phyloP scores from a whole-genome alignment of 1,284 basidiomycete species.

The Somion occarium region DNA sequence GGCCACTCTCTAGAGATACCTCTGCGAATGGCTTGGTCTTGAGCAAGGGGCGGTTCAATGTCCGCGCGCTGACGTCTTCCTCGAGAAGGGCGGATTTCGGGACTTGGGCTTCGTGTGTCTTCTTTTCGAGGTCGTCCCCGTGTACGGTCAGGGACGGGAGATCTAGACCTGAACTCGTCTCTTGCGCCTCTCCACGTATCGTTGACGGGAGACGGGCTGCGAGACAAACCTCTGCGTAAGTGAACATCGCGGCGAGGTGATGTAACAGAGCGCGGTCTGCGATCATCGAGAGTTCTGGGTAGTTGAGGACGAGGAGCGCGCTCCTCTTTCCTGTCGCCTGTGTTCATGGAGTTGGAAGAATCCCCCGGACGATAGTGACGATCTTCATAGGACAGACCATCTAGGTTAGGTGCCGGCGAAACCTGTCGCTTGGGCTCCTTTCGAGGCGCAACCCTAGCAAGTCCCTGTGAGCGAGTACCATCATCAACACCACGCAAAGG shows the following conservation, averaged over 20 bases:
- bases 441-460: neutral
- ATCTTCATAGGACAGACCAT: slow-evolving; percentile 44
- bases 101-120: slow-evolving; percentile 19
- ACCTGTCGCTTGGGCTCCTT: neutral
- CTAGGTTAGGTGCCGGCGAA: neutral
- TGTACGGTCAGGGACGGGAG: slow-evolving; percentile 9
- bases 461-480: slow-evolving; percentile 3
- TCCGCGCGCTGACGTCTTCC: slow-evolving; percentile 16
- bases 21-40: slow-evolving; percentile 27
- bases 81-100: slow-evolving; percentile 18
- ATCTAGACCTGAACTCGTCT: slow-evolving; percentile 10
- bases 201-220: slow-evolving; percentile 15
- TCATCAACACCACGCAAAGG: slow-evolving; percentile 8
- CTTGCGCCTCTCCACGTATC: slow-evolving; percentile 3
- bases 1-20: slow-evolving; percentile 41
- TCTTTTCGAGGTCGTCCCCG: slow-evolving; percentile 19
- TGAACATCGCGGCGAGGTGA: slow-evolving; percentile 11
- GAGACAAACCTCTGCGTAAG: slow-evolving; percentile 18
- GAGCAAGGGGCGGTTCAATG: slow-evolving; percentile 14
- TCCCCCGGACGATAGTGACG: slow-evolving; percentile 59
- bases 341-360: slow-evolving; percentile 7
- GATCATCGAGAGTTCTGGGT: slow-evolving; percentile 4
- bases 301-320: neutral
- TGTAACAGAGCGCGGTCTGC: slow-evolving; percentile 19
- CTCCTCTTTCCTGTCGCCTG: too few relatives aligned